Base-by-base conservation (phyloP, 805 yeast genomes). In the Wickerhamiella alocasiicola region DNA sequence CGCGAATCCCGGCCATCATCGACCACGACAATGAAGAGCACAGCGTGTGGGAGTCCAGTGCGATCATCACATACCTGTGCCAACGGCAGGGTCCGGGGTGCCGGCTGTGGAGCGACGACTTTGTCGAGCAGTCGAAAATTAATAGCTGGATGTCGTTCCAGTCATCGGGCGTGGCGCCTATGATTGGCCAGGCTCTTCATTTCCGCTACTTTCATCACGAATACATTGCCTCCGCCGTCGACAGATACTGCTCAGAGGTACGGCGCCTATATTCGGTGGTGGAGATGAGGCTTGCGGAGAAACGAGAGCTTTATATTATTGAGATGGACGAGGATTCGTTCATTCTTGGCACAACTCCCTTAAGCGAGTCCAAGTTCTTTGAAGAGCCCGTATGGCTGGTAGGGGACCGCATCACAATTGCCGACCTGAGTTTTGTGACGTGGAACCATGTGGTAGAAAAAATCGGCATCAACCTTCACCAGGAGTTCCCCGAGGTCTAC, bases 131-230 rank as follows among this genome's bases (percentile, higher is more conserved):
- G 63, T 70, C 87, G 3, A 88, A 80, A 57, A 83, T 87, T 44
- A 70, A 75, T 45, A 74, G 85, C 5, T 87, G 96, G 95, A 67
- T 88, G 28, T 87, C 83, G 55, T 87, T 87, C 67, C 97, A 87
- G 62, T 84, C 95, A 2, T 80, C 93, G 4, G 96, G 97, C 5
- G 96, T 85, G 57, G 94, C 96, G 0, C 95, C 96, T n/a, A 87
- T 87, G 94, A 81, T 87, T 52, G 96, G 96, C 15, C 96, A 87
- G 61, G 95, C 96, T 6, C 68, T 88, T 51, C 96, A 88, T 64
- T 88, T 87, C 65, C 71, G 87, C 54, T 84, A 82, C 58, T 84
- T 87, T 67, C 95, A 87, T 57, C 72, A 87, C 5, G 78, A 78
- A 46, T 77, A 77, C 41, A 84, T 87, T 2, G 84, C 88, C 15